Evolutionary conservation across 192 early-diverging fungal species (phyloP).

Genomic region (Coemansia sp.): DNA sequence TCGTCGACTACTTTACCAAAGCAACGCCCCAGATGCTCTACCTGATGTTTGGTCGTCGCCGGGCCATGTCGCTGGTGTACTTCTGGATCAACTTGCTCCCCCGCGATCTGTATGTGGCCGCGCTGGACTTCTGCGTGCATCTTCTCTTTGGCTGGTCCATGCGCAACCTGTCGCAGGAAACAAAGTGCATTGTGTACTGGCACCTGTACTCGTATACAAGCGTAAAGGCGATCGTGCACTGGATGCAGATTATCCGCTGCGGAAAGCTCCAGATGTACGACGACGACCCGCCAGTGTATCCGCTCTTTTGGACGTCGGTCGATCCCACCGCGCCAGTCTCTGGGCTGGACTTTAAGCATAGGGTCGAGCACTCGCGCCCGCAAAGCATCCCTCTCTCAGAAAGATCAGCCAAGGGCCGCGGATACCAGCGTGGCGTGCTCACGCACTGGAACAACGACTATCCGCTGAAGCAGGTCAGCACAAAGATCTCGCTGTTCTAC

Average conservation of each 20-base stretch:
- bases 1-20: constrained; percentile 79
- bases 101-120: constrained; percentile 67
- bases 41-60: constrained; percentile 83
- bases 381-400: constrained; percentile 21
- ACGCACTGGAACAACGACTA: constrained; percentile 59
- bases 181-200: constrained; percentile 78
- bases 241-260: constrained; percentile 93
- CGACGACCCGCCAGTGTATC: constrained; percentile 64
- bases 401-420: constrained; percentile 51
- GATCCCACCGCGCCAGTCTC: background rate
- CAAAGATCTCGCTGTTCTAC: constrained; percentile 89
- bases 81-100: constrained; percentile 85
- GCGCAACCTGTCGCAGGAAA: constrained; percentile 64
- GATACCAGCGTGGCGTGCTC: constrained; percentile 62
- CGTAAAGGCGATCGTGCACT: constrained; percentile 89
- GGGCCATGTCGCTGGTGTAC: constrained; percentile 70
- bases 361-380: constrained; percentile 19
- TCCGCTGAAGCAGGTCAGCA: constrained; percentile 63
- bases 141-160: constrained; percentile 85
- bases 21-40: constrained; percentile 85
- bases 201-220: constrained; percentile 88
- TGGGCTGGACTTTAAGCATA: background rate
- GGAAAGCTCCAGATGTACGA: constrained; percentile 92
- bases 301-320: constrained; percentile 35
- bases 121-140: constrained; percentile 69